Percentiles rank a stretch among this genome's conserved stretches.
Conservation (phyloP, 768 basidiomycete species). For the Cystofilobasidium bisporidii region DNA sequence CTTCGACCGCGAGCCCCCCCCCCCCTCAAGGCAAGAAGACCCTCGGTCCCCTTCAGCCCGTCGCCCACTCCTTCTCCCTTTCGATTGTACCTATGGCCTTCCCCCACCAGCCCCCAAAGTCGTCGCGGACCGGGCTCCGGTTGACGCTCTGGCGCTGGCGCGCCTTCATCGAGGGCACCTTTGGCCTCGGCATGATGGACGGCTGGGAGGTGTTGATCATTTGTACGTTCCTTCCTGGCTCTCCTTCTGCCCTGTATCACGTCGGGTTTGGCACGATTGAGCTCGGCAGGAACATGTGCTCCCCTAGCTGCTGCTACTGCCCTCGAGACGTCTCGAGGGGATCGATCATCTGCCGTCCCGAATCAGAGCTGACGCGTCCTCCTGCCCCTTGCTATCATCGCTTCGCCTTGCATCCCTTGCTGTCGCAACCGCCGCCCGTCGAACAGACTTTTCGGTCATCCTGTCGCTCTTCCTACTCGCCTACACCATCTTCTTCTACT, state of each 20-base stretch:
- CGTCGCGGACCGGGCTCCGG: conserved; percentile 30
- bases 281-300: no score
- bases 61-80: not conserved
- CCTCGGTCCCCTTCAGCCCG: not conserved
- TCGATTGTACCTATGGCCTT: conserved; percentile 13
- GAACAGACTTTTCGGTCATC: not conserved
- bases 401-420: no score
- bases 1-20: not conserved
- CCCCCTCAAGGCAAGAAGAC: not conserved
- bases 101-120: conserved; percentile 18
- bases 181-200: conserved; percentile 54
- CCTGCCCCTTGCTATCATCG: not conserved
- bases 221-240: conserved; percentile 42
- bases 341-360: no score
- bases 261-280: no score
- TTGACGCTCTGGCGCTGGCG: conserved; percentile 49
- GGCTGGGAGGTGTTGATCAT: conserved; percentile 60
- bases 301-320: no score
- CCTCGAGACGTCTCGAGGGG: no score
- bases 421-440: not conserved
- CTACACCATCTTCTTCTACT: conserved; percentile 48
- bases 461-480: not conserved
- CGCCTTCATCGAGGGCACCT: conserved; percentile 53
- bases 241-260: no score
- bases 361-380: not conserved